These are phyloP conservation scores for Leishmania guyanensis DNA, from an alignment of 208 protist species.

Conservation along the genomic window DNA sequence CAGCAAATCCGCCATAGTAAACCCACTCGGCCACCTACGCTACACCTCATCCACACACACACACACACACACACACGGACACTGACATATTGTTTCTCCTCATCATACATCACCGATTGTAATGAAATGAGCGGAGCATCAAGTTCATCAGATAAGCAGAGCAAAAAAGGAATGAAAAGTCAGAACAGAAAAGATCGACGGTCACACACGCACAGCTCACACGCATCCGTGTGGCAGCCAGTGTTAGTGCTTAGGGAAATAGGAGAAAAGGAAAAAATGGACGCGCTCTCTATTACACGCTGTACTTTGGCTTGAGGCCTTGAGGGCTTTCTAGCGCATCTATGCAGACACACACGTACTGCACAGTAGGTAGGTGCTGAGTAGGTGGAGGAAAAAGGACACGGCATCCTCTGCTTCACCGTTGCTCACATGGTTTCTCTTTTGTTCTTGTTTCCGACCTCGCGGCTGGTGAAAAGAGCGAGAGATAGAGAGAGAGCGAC, in stretches of 20 bases:
- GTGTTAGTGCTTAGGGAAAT: not conserved
- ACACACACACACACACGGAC: conserved; percentile 1
- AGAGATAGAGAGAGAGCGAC: not conserved
- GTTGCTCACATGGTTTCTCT: not conserved
- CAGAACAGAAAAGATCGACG: not conserved
- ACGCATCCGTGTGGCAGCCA: not conserved
- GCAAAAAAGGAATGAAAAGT: not conserved
- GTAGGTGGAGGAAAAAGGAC: not conserved
- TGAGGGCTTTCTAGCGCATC: not conserved
- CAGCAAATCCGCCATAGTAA: not conserved
- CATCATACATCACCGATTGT: not conserved
- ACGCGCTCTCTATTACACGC: not conserved
- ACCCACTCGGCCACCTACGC: not conserved
- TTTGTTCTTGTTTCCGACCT: not conserved
- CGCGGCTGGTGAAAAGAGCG: not conserved
- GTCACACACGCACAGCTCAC: not conserved
- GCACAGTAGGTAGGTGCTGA: not conserved
- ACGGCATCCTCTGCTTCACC: not conserved
- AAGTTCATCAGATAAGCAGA: not conserved
- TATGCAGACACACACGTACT: not conserved
- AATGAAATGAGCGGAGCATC: not conserved
- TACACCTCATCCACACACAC: not conserved
- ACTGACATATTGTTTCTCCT: not conserved
- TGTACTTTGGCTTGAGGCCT: not conserved
- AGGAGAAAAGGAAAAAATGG: not conserved